Evolutionary conservation across 345 rosid genomes (phyloP).

Genomic region (Rhodamnia rubescens): DNA sequence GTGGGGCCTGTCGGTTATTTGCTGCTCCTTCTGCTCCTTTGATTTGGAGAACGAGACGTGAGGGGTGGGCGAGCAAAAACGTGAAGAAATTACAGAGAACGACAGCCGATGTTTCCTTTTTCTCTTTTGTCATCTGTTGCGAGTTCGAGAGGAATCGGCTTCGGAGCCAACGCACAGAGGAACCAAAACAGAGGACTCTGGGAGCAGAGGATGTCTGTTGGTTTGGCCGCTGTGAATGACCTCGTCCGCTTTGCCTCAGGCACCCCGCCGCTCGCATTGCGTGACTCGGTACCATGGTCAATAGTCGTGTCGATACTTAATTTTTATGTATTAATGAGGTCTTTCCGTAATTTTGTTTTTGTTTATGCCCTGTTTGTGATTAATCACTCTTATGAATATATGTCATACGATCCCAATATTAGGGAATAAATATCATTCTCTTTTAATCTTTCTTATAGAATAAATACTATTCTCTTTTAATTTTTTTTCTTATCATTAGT

Average conservation of each 20-base stretch:
- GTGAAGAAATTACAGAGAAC: background rate
- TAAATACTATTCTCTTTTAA: no score
- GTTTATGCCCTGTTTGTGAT: background rate
- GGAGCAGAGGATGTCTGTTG: background rate
- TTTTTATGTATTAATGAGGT: background rate
- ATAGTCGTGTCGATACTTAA: background rate
- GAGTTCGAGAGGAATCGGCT: background rate
- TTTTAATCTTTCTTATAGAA: no score
- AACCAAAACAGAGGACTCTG: background rate
- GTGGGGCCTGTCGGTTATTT: background rate
- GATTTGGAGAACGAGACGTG: background rate
- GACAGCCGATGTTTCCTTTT: background rate
- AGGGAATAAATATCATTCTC: no score
- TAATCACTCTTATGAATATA: background rate
- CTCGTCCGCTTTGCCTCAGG: background rate
- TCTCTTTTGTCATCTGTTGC: background rate
- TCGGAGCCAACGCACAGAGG: background rate
- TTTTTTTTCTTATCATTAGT: no score
- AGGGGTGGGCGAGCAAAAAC: background rate
- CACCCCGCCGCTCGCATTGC: background rate
- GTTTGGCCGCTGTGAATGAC: background rate
- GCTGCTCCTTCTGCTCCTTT: background rate
- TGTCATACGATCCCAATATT: accelerated
- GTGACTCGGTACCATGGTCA: background rate
- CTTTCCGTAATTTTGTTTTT: background rate